Base-by-base conservation (phyloP, 2,329 filamentous ascomycete genomes). In the Cyclaneusma minus region DNA sequence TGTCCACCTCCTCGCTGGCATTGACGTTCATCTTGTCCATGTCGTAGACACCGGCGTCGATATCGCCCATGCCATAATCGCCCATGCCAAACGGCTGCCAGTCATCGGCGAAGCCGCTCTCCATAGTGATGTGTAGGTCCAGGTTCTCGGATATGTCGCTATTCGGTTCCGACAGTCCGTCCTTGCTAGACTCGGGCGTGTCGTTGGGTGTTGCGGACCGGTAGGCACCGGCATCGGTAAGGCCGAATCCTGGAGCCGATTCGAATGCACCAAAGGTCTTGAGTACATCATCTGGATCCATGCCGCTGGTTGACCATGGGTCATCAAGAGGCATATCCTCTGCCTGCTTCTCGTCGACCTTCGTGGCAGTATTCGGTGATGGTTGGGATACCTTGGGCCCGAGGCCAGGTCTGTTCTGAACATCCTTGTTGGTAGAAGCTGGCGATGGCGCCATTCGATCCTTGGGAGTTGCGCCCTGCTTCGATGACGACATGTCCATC, bases 131-230 rank as follows among this genome's bases (percentile, higher is more conserved):
- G 22, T 72, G 67, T 9, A 70, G 50, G 10, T 50, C 45, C 3
- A 59, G 55, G 4, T 54, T 55, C 30, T 74, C 69, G 3, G 65
- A 60, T 11, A 73, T 62, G 36, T 75, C 69, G 40, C 67, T 73
- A 33, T 62, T 72, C 7, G 66, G 64, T 38, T 74, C 68, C 21
- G 68, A 71, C 6, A 54, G 46, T 4, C 63, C 60, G 36, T 74
- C 68, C 43, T 72, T 70, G 45, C 57, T 66, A 3, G 68, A 74
- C 36, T 73, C 69, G 1, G 69, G 70, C 6, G 70, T 75, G 40
- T 74, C 67, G 32, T 71, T 68, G 1, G 68, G 68, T 13, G 68
- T 68, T 30, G 64, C 50, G 1, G 62, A 58, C 12, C 61, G 59
- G 38, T 68, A 70, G 6, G 64, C 50, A 28, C 48, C 55, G 42